A percentile compares a stretch with the other conserved stretches of the same genome.
These are phyloP conservation scores for Pholiota conissans DNA, from an alignment of 768 basidiomycete species.

Conservation along the genomic window DNA sequence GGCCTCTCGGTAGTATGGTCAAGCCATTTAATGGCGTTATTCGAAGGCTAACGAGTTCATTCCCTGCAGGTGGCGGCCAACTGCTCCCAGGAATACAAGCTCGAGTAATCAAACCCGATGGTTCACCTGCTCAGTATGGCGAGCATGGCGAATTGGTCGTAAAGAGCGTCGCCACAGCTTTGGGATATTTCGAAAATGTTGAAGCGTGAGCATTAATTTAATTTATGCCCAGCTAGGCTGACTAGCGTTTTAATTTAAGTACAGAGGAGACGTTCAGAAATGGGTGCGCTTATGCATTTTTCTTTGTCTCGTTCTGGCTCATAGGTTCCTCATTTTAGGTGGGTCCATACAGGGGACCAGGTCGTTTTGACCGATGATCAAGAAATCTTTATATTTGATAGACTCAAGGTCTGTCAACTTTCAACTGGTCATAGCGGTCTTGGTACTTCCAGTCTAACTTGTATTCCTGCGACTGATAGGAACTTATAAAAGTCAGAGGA, in stretches of 20 bases:
- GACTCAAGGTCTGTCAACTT: constrained; percentile 50
- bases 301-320: not conserved
- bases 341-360: constrained; percentile 67
- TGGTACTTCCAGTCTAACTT: not conserved
- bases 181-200: constrained; percentile 46
- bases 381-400: constrained; percentile 58
- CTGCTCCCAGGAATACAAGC: constrained; percentile 45
- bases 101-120: constrained; percentile 46
- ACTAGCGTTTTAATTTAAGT: constrained; percentile 30
- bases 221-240: constrained; percentile 6
- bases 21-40: constrained; percentile 6
- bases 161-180: constrained; percentile 40
- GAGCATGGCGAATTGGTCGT: constrained; percentile 52
- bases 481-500: constrained; percentile 67
- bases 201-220: constrained; percentile 43
- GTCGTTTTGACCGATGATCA: constrained; percentile 47
- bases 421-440: not conserved
- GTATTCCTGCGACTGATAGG: constrained; percentile 31
- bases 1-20: constrained; percentile 36
- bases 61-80: constrained; percentile 36
- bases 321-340: constrained; percentile 32
- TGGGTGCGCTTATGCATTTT: constrained; percentile 38
- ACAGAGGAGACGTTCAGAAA: constrained; percentile 60
- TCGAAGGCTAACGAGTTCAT: constrained; percentile 5
- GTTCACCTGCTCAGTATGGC: constrained; percentile 37